A percentile compares a stretch with the other conserved stretches of the same genome.
phyloP scores from a whole-genome alignment of 1,284 basidiomycete species.

The Leccinum solheimii region DNA sequence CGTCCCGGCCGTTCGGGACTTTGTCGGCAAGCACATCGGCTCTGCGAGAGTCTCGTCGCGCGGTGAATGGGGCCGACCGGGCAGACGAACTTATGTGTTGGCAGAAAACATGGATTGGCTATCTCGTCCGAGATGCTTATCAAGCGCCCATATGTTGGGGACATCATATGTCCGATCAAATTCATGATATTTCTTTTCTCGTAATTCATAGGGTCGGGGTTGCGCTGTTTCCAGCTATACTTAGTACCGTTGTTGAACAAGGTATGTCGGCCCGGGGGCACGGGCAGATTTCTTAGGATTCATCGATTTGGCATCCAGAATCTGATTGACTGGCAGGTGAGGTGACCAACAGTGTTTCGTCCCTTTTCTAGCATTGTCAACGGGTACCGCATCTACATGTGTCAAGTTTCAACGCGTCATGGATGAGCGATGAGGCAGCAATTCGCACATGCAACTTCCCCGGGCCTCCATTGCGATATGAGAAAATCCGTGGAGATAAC shows the following conservation, averaged over 20 bases:
- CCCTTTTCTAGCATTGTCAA: neutral
- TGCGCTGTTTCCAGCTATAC: neutral
- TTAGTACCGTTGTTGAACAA: neutral
- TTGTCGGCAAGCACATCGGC: neutral
- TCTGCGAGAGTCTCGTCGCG: neutral
- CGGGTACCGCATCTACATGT: too few relatives aligned
- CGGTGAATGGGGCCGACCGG: neutral
- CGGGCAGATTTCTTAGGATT: neutral
- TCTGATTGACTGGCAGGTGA: neutral
- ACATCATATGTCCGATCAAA: neutral
- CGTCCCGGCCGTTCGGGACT: neutral
- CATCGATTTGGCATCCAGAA: neutral
- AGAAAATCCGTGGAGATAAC: constrained; percentile 11
- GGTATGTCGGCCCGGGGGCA: neutral
- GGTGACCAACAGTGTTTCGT: neutral
- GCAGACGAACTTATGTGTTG: neutral
- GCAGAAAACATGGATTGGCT: neutral
- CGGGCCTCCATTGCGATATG: neutral
- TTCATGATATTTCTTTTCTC: neutral
- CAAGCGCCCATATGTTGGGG: neutral
- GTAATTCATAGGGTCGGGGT: neutral
- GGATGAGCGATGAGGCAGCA: neutral
- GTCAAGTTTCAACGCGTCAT: neutral
- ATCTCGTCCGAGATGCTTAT: neutral
- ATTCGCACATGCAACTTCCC: neutral